Evolutionary conservation across 108 stramenopile species (phyloP).

Genomic region (Fragilaria crotonensis): DNA sequence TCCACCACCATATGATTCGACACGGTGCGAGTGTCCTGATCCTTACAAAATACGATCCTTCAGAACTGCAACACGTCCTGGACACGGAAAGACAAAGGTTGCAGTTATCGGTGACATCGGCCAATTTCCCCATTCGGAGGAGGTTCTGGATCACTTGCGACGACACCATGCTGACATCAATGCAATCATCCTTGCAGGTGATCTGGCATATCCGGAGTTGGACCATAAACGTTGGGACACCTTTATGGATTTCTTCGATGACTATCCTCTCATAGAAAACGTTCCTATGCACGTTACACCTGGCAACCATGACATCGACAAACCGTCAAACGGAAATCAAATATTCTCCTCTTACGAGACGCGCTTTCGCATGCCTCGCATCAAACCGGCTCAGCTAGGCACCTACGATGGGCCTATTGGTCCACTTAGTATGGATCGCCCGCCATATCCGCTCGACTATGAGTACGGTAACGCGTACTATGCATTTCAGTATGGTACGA

Average conservation of each 20-base stretch:
- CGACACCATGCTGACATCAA: conserved; percentile 26
- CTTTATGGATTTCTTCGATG: conserved; percentile 75
- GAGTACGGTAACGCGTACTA: conserved; percentile 85
- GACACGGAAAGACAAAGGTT: conserved; percentile 10
- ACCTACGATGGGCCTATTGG: conserved; percentile 33
- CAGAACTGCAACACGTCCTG: conserved; percentile 21
- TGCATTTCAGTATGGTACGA: conserved; percentile 55
- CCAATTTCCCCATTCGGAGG: conserved; percentile 36
- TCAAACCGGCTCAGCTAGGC: conserved; percentile 48
- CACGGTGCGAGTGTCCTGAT: conserved; percentile 13
- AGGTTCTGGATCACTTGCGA: conserved; percentile 30
- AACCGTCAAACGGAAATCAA: conserved; percentile 32
- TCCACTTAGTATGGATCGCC: conserved; percentile 40
- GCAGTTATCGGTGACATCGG: conserved; percentile 46
- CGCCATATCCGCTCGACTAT: conserved; percentile 60
- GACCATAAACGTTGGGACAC: conserved; percentile 78
- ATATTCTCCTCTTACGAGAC: conserved; percentile 67
- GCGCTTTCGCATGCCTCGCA: conserved; percentile 73
- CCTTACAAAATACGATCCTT: conserved; percentile 28
- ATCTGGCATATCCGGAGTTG: conserved; percentile 66
- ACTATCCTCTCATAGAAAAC: conserved; percentile 33
- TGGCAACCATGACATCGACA: conserved; percentile 84
- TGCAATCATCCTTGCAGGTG: conserved; percentile 64
- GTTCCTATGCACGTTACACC: conserved; percentile 57
- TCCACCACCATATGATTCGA: conserved; percentile 1